A percentile compares a stretch with the other conserved stretches of the same genome.
Evolutionary conservation across 306 rosid species (phyloP).

Genomic region (Betula pendula): DNA sequence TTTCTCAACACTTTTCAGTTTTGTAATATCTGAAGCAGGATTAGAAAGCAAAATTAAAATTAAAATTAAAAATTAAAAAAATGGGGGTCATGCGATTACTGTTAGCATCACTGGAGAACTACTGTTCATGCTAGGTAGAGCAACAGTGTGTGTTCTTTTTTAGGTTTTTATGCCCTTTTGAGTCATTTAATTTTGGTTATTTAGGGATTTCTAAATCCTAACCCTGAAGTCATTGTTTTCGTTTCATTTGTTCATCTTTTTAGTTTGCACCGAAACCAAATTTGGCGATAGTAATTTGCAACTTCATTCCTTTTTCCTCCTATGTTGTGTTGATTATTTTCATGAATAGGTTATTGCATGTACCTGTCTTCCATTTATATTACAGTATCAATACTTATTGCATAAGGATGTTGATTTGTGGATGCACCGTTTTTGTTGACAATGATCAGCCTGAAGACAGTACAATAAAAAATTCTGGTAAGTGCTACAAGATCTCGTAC

Average conservation of each 20-base stretch:
- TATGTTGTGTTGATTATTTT: neutral
- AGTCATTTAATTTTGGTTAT: too few relatives aligned
- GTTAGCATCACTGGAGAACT: too few relatives aligned
- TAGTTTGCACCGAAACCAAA: neutral
- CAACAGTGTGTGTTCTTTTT: too few relatives aligned
- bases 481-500: too few relatives aligned
- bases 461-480: neutral
- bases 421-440: neutral
- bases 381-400: neutral
- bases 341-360: neutral
- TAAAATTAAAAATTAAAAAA: too few relatives aligned
- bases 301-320: neutral
- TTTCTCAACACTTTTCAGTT: too few relatives aligned
- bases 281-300: neutral
- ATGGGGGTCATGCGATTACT: too few relatives aligned
- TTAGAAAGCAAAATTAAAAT: too few relatives aligned
- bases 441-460: constrained; percentile 25
- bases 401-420: neutral
- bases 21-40: too few relatives aligned
- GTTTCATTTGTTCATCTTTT: neutral
- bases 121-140: too few relatives aligned
- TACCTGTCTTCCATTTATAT: neutral
- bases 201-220: too few relatives aligned
- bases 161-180: too few relatives aligned
- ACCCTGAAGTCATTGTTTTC: neutral